Percentiles rank a stretch among this genome's conserved stretches.
These are phyloP conservation scores for Emiliania huxleyi DNA, from an alignment of 78 protist species.

Conservation along the genomic window DNA sequence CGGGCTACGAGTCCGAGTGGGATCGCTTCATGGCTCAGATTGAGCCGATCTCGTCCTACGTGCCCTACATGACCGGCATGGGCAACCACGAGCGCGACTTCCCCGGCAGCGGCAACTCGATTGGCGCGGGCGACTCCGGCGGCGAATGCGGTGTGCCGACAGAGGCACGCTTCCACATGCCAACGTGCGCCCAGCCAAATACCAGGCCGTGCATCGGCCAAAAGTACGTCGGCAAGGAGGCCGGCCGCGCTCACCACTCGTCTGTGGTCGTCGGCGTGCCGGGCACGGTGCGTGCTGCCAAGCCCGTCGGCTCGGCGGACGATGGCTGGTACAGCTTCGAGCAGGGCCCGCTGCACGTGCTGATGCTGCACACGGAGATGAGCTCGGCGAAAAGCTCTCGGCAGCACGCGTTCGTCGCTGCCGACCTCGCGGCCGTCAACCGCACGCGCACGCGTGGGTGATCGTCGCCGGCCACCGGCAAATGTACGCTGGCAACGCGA, in stretches of 20 bases:
- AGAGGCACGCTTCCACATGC: background rate
- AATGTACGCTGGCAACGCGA: background rate
- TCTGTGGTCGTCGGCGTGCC: no score
- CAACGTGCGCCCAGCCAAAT: background rate
- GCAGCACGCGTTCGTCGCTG: background rate
- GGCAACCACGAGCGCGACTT: constrained; percentile 26
- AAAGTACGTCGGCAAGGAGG: no score
- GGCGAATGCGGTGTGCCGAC: background rate
- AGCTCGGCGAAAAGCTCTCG: no score
- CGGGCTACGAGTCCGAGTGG: background rate
- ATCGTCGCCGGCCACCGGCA: background rate
- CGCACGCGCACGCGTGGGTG: background rate
- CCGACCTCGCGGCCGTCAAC: background rate
- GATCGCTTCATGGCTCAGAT: background rate
- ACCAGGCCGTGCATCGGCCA: no score
- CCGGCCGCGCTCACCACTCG: no score
- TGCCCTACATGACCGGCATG: constrained; percentile 21
- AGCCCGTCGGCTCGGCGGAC: no score
- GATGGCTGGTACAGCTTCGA: no score
- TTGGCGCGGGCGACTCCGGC: no score
- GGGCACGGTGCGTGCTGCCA: no score
- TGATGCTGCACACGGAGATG: no score
- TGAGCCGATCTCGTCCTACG: background rate
- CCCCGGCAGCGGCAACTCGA: background rate
- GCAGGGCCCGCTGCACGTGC: no score